phyloP scores from a whole-genome alignment of 1,284 basidiomycete genomes.

The Trichosporon sp. region DNA sequence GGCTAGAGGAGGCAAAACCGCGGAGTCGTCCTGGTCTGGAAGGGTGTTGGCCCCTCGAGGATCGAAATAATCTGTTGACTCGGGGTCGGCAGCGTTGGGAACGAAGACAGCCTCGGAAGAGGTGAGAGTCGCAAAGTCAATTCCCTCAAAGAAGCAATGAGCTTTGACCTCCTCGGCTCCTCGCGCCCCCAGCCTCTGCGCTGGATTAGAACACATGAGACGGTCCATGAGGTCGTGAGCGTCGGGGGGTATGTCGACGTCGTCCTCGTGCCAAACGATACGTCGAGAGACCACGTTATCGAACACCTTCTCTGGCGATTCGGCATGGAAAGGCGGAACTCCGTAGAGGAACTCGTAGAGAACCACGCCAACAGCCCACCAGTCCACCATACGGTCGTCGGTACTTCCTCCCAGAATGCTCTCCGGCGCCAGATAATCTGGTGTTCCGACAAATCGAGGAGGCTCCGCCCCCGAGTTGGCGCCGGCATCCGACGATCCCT shows the following conservation, averaged over 20 bases:
- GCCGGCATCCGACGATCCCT: slow-evolving; percentile 59
- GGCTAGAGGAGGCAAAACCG: background rate
- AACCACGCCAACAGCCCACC: slow-evolving; percentile 98
- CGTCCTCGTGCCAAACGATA: slow-evolving; percentile 89
- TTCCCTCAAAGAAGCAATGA: slow-evolving; percentile 86
- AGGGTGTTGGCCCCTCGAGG: slow-evolving; percentile 67
- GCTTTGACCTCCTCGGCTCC: slow-evolving; percentile 91
- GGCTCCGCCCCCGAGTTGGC: slow-evolving; percentile 63
- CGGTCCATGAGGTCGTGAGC: slow-evolving; percentile 89
- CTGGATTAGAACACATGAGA: slow-evolving; percentile 80
- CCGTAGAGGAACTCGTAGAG: slow-evolving; percentile 98
- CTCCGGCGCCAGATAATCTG: slow-evolving; percentile 95
- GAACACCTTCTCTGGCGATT: slow-evolving; percentile 95
- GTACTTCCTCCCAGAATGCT: slow-evolving; percentile 93
- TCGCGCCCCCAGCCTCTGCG: slow-evolving; percentile 76
- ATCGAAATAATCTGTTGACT: slow-evolving; percentile 99
- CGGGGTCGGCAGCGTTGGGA: slow-evolving; percentile 90
- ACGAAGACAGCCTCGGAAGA: slow-evolving; percentile 91
- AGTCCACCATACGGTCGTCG: slow-evolving; percentile 95
- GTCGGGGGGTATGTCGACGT: slow-evolving; percentile 82
- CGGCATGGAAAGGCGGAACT: slow-evolving; percentile 95
- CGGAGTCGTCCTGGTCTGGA: background rate
- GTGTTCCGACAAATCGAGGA: slow-evolving; percentile 93
- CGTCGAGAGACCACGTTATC: slow-evolving; percentile 97
- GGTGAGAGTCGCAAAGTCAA: slow-evolving; percentile 92